Evolutionary conservation across 179 eudicot species (phyloP).

Genomic region (Silene vulgaris): DNA sequence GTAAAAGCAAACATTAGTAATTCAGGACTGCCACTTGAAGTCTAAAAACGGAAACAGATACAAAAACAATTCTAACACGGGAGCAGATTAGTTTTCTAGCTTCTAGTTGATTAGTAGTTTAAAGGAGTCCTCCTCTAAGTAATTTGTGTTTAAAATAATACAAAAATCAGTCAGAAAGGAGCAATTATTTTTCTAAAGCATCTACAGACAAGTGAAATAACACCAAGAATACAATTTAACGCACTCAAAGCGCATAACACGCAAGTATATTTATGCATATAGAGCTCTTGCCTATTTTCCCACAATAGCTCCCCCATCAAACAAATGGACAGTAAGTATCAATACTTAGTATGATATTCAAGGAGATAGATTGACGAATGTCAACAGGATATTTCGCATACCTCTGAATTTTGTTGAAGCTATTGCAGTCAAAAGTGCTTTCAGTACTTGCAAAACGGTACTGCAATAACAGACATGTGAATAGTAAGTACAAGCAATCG

Average conservation of each 20-base stretch:
- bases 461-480: slow-evolving; percentile 45
- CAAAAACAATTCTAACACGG: neutral
- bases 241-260: neutral
- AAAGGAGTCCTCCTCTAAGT: neutral
- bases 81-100: neutral
- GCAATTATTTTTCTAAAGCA: too few species aligned
- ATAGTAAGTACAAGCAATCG: slow-evolving; percentile 13
- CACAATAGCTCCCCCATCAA: slow-evolving; percentile 6
- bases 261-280: neutral
- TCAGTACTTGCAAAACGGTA: slow-evolving; percentile 86
- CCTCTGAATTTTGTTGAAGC: slow-evolving; percentile 91
- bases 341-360: slow-evolving; percentile 1
- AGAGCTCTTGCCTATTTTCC: neutral
- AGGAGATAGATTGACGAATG: neutral
- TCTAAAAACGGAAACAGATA: neutral
- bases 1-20: slow-evolving; percentile 17
- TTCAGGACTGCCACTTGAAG: neutral
- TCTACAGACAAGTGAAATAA: neutral
- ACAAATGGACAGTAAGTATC: neutral
- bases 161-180: neutral
- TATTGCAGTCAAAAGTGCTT: slow-evolving; percentile 93
- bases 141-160: neutral
- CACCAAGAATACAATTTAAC: neutral
- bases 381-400: slow-evolving; percentile 25
- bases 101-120: neutral